A percentile compares a stretch with the other conserved stretches of the same genome.
These are phyloP conservation scores for Candida mesenterica DNA, from an alignment of 1,139 yeast species.

Conservation along the genomic window DNA sequence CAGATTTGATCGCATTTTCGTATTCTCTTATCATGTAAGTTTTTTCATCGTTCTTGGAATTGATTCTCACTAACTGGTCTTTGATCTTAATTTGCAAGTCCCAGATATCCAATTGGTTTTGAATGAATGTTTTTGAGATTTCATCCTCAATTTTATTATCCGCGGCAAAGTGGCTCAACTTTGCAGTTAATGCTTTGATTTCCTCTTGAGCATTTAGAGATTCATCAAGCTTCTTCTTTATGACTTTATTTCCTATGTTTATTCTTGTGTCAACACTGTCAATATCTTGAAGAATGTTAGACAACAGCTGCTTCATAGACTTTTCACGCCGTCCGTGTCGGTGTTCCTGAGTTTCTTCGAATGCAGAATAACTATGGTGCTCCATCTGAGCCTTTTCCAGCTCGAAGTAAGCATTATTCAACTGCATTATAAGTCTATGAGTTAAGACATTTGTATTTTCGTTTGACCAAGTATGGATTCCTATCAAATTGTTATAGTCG, in stretches of 20 bases:
- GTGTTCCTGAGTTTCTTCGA: slow-evolving; percentile 24
- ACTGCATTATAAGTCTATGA: slow-evolving; percentile 36
- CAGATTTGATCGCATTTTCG: slow-evolving; percentile 55
- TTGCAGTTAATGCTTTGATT: slow-evolving; percentile 15
- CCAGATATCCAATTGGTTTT: slow-evolving; percentile 39
- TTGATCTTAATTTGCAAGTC: slow-evolving; percentile 37
- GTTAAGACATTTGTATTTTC: slow-evolving; percentile 34
- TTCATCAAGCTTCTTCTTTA: slow-evolving; percentile 34
- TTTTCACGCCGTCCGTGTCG: slow-evolving; percentile 32
- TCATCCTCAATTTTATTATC: slow-evolving; percentile 10
- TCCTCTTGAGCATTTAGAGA: slow-evolving; percentile 23
- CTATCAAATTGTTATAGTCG: slow-evolving; percentile 55
- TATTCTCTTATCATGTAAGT: slow-evolving; percentile 68
- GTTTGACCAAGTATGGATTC: slow-evolving; percentile 40
- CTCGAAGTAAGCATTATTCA: slow-evolving; percentile 31
- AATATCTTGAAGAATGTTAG: slow-evolving; percentile 32
- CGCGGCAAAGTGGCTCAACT: not conserved
- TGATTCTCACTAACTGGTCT: slow-evolving; percentile 33
- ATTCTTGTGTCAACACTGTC: slow-evolving; percentile 41
- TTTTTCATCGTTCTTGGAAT: slow-evolving; percentile 50
- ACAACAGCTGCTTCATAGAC: slow-evolving; percentile 29
- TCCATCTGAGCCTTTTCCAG: slow-evolving; percentile 27
- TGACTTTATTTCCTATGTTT: slow-evolving; percentile 41
- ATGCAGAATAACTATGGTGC: slow-evolving; percentile 22
- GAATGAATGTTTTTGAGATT: slow-evolving; percentile 19